Percentiles rank a stretch among this genome's conserved stretches.
These are phyloP conservation scores for Sporothrix schenckii DNA, from an alignment of 2,329 filamentous ascomycete genomes.

Conservation along the genomic window DNA sequence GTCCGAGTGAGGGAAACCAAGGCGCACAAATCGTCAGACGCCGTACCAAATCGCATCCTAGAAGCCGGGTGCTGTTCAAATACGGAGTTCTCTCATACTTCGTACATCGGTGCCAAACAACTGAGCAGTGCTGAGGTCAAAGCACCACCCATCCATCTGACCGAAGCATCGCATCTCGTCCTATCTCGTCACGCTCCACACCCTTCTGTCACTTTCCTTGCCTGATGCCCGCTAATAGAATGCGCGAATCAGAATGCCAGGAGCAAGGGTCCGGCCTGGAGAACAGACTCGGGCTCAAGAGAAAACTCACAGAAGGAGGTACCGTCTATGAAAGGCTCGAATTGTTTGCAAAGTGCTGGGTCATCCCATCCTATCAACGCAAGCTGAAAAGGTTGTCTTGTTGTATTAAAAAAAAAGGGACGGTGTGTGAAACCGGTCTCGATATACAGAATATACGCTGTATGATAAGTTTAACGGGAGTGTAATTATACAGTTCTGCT, in stretches of 20 bases:
- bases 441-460: too few relatives aligned
- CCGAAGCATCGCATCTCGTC: constrained; percentile 7
- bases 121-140: neutral
- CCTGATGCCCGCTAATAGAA: neutral
- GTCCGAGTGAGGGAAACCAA: too few relatives aligned
- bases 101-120: too few relatives aligned
- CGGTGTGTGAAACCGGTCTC: too few relatives aligned
- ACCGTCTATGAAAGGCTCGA: neutral
- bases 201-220: neutral
- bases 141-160: neutral
- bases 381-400: neutral
- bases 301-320: neutral
- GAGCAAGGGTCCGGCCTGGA: neutral
- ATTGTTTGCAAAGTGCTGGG: neutral
- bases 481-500: too few relatives aligned
- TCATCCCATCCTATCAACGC: neutral
- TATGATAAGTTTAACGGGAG: too few relatives aligned
- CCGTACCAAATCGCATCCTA: neutral
- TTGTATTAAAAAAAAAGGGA: too few relatives aligned
- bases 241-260: constrained; percentile 4
- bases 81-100: too few relatives aligned
- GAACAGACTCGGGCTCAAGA: neutral
- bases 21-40: neutral
- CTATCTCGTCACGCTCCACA: constrained; percentile 1
- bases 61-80: neutral